Evolutionary conservation across 495 filamentous ascomycete genomes (phyloP).

Genomic region (Parathielavia appendiculata): DNA sequence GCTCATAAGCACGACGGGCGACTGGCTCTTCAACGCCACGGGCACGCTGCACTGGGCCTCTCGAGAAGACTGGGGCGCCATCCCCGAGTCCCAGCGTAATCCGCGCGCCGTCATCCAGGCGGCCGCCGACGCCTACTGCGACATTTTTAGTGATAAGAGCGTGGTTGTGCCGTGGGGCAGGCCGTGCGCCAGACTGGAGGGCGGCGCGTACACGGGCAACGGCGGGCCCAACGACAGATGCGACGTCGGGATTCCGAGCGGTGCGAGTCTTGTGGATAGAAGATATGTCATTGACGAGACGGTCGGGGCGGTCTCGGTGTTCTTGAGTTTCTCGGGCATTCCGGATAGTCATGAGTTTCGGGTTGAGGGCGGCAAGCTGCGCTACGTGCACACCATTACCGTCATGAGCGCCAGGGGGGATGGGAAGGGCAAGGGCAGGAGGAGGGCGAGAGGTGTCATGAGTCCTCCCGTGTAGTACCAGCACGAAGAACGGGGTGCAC

Average conservation of each 20-base stretch:
- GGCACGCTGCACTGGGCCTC: slow-evolving; percentile 44
- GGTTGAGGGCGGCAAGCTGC: slow-evolving; percentile 45
- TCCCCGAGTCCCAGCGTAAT: slow-evolving; percentile 41
- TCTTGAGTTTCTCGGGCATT: slow-evolving; percentile 41
- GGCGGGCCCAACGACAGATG: slow-evolving; percentile 36
- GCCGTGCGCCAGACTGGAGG: slow-evolving; percentile 46
- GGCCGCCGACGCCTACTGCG: slow-evolving; percentile 46
- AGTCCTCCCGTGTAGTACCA: not conserved
- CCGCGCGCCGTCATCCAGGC: slow-evolving; percentile 43
- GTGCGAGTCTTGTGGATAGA: slow-evolving; percentile 36
- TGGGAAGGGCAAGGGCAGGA: slow-evolving; percentile 11
- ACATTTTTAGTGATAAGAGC: slow-evolving; percentile 42
- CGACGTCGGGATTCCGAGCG: slow-evolving; percentile 38
- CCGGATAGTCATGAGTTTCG: slow-evolving; percentile 50
- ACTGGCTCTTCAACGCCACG: slow-evolving; percentile 50
- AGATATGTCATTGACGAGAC: slow-evolving; percentile 51
- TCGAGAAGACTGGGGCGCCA: slow-evolving; percentile 41
- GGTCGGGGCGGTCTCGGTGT: slow-evolving; percentile 42
- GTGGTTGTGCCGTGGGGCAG: slow-evolving; percentile 47
- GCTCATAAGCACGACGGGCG: slow-evolving; percentile 39
- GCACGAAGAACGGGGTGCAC: not conserved
- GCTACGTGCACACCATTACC: slow-evolving; percentile 46
- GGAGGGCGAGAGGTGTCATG: not conserved
- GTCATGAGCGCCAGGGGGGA: slow-evolving; percentile 29
- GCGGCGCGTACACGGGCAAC: slow-evolving; percentile 40